These are phyloP conservation scores for Hapsidospora chrysogenum DNA, from an alignment of 495 filamentous ascomycete genomes.

Conservation along the genomic window DNA sequence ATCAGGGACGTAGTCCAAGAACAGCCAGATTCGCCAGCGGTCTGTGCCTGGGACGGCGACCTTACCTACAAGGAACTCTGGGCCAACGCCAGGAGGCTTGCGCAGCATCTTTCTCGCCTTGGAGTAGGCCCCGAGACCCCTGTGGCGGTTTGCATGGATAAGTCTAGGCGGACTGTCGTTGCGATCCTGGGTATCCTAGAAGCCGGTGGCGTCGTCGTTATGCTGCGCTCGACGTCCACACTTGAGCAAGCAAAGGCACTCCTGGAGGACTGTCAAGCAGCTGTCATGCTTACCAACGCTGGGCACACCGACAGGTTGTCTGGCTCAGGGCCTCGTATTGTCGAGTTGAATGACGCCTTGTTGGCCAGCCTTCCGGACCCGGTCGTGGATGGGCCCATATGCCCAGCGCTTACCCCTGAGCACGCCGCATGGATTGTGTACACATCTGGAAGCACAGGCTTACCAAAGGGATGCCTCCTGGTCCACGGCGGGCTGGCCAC, in stretches of 20 bases:
- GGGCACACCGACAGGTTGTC: no score
- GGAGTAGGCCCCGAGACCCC: slow-evolving; percentile 25
- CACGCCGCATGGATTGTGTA: slow-evolving; percentile 28
- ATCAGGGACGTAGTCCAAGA: no score
- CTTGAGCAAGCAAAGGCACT: no score
- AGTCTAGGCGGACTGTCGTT: slow-evolving; percentile 25
- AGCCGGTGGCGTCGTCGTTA: slow-evolving; percentile 3
- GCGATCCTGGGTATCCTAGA: slow-evolving; percentile 30
- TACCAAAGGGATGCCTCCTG: slow-evolving; percentile 18
- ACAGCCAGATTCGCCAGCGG: no score
- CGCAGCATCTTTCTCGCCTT: slow-evolving; percentile 16
- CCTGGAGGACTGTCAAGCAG: no score
- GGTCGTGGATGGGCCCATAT: no score
- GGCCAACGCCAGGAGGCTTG: slow-evolving; percentile 29
- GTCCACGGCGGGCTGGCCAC: slow-evolving; percentile 15
- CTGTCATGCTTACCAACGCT: no score
- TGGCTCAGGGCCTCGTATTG: no score
- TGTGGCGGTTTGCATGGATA: slow-evolving; percentile 28
- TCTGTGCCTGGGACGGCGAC: slow-evolving; percentile 34
- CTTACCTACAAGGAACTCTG: slow-evolving; percentile 33
- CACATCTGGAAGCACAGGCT: slow-evolving; percentile 12
- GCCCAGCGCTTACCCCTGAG: no score
- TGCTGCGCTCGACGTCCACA: no score
- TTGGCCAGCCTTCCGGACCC: no score
- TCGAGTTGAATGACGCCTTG: no score